phyloP scores from a whole-genome alignment of 805 yeast species.

The Candida ascalaphidarum region DNA sequence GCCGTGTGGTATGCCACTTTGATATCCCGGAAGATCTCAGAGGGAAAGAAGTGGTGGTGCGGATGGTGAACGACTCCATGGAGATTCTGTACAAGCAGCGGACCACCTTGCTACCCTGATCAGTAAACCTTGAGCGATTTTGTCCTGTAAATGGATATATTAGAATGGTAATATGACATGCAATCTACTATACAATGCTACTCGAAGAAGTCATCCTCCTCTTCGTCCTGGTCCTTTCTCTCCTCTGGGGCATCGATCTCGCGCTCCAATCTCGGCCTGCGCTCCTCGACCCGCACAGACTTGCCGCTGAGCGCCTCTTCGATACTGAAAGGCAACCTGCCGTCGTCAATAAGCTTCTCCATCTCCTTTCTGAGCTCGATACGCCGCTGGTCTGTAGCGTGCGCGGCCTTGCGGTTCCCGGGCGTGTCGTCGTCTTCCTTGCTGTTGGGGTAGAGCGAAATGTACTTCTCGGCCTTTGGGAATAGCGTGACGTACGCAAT shows the following conservation, averaged over 20 bases:
- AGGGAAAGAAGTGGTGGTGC: slow-evolving; percentile 38
- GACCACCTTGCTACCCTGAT: too few relatives aligned
- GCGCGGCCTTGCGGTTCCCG: slow-evolving; percentile 33
- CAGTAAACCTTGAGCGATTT: too few relatives aligned
- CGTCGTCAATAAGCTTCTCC: slow-evolving; percentile 42
- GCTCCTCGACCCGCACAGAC: slow-evolving; percentile 16
- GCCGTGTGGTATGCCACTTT: slow-evolving; percentile 35
- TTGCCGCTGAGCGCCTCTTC: slow-evolving; percentile 38
- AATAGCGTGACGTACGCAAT: slow-evolving; percentile 66
- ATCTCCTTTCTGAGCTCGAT: slow-evolving; percentile 40
- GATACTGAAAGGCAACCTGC: slow-evolving; percentile 43
- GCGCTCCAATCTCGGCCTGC: too few relatives aligned
- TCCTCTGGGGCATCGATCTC: slow-evolving; percentile 40
- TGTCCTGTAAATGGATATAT: too few relatives aligned
- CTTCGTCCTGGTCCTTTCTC: slow-evolving; percentile 9
- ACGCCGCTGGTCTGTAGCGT: slow-evolving; percentile 35
- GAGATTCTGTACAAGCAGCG: slow-evolving; percentile 36
- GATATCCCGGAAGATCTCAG: slow-evolving; percentile 40
- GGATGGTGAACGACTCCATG: slow-evolving; percentile 60
- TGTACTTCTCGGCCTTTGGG: slow-evolving; percentile 74
- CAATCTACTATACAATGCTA: slow-evolving; percentile 1
- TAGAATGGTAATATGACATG: too few relatives aligned
- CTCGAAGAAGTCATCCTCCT: slow-evolving; percentile 21
- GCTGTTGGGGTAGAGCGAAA: slow-evolving; percentile 59
- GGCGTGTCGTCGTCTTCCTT: slow-evolving; percentile 12